Percentiles rank a stretch among this genome's conserved stretches.
Evolutionary conservation across 2,329 filamentous ascomycete species (phyloP).

Genomic region (Cyphellophora attinorum): DNA sequence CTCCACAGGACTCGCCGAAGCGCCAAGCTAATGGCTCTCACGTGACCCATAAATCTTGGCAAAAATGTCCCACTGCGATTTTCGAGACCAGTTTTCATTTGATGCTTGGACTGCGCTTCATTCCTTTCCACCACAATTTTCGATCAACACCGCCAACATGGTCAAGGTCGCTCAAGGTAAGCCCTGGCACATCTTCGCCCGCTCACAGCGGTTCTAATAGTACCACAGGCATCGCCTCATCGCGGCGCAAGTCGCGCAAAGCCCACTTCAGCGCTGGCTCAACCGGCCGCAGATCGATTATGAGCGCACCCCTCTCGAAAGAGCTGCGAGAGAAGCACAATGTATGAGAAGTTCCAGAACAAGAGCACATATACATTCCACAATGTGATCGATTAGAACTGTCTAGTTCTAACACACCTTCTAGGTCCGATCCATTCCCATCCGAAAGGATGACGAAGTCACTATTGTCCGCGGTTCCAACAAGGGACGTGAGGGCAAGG

Average conservation of each 20-base stretch:
- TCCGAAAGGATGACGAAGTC: constrained; percentile 97
- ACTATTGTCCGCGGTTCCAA: constrained; percentile 82
- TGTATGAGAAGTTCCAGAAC: constrained; percentile 48
- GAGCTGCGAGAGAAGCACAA: constrained; percentile 99
- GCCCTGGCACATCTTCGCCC: background rate
- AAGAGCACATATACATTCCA: background rate
- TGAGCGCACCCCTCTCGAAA: constrained; percentile 92
- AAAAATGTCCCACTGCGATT: no score
- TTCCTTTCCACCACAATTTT: no score
- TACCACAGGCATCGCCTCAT: constrained; percentile 46
- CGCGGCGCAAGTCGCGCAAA: constrained; percentile 97
- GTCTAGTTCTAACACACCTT: constrained; percentile 2
- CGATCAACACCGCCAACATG: constrained; percentile 5
- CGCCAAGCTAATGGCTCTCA: no score
- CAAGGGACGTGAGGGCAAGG: constrained; percentile 98
- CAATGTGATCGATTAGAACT: background rate
- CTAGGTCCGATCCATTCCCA: constrained; percentile 86
- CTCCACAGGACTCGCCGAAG: no score
- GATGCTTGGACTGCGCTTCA: no score
- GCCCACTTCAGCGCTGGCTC: constrained; percentile 95
- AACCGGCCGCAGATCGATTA: constrained; percentile 87
- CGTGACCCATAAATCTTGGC: no score
- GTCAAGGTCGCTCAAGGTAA: background rate
- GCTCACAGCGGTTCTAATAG: constrained; percentile 2
- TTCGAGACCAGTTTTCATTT: no score